Base-by-base conservation (phyloP, 2,329 filamentous ascomycete species). In the Curvularia sp. region DNA sequence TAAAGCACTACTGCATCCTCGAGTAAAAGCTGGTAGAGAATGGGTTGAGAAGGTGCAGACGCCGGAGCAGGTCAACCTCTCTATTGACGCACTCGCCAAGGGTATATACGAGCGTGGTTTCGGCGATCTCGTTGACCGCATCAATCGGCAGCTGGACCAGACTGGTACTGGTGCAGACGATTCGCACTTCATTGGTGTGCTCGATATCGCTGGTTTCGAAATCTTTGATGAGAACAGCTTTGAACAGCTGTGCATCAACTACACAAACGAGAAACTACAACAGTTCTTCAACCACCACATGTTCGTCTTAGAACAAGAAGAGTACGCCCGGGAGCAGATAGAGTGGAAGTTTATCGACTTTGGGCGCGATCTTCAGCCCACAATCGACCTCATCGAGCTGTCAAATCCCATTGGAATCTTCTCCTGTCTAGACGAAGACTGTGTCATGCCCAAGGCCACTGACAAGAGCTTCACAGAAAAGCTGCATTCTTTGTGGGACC, bases 321-420 rank as follows among this genome's bases (percentile, higher is more conserved):
- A 99, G 76, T 99, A 99, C 76, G 93, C 95, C 8, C 85, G 94
- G 48, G 95, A 99, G 75, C 92, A 97, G 77, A 99, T 99, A 67
- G 95, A 99, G 79, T 99, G 95, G 95, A 93, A 98, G 73, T 99
- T 99, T 75, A 99, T 99, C 73, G 95, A 99, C 77, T 99, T 99
- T 74, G 95, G 95, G 18, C 93, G 93, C 61, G 95, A 99, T 73
- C 83, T 99, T 26, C 96, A 99, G 75, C 95, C 95, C 0, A 99
- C 95, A 0, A 99, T 99, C 68, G 95, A 99, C 71, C 84, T 99
- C 44, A 99, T 99, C 63, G 95, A 99, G 78, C 78, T 99, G 33
- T 86, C 95, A 0, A 99, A 99, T 68, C 95, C 95, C 0, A 99
- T 99, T 57, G 96, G 95, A 81, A 96, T 99, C 70, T 99, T 99